Conservation (phyloP, 306 rosid species). For the Macrotyloma uniflorum region DNA sequence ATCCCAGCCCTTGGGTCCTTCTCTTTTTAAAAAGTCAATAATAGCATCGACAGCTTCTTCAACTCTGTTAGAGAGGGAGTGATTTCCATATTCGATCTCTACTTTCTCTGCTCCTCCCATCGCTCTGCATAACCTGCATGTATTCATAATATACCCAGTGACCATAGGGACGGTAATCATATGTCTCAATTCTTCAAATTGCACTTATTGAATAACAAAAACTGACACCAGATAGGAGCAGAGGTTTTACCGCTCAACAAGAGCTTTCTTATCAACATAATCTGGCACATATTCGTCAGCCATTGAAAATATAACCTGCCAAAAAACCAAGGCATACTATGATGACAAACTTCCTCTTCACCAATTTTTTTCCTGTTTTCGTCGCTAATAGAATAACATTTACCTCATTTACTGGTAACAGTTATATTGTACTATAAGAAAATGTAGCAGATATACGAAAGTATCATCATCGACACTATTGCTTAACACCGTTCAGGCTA, state of each 20-base stretch:
- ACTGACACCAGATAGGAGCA: slow-evolving; percentile 5
- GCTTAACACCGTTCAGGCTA: background rate
- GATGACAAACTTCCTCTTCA: slow-evolving; percentile 5
- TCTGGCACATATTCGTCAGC: slow-evolving; percentile 95
- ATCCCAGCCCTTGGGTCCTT: slow-evolving; percentile 97
- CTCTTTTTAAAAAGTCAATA: slow-evolving; percentile 80
- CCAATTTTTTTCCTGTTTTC: slow-evolving; percentile 3
- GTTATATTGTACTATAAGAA: slow-evolving; percentile 12
- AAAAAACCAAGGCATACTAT: slow-evolving; percentile 20
- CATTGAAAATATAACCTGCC: slow-evolving; percentile 94
- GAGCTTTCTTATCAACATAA: slow-evolving; percentile 87
- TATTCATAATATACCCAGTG: slow-evolving; percentile 24
- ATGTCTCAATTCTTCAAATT: slow-evolving; percentile 17
- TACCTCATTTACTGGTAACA: background rate
- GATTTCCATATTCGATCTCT: slow-evolving; percentile 90
- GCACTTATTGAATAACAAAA: background rate
- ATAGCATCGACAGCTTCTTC: slow-evolving; percentile 83
- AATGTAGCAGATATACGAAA: background rate
- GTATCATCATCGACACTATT: slow-evolving; percentile 10
- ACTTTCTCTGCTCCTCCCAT: slow-evolving; percentile 96
- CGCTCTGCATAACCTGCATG: slow-evolving; percentile 85
- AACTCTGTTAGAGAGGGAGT: slow-evolving; percentile 92
- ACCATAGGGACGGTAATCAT: slow-evolving; percentile 7
- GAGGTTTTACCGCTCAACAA: slow-evolving; percentile 74
- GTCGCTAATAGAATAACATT: slow-evolving; percentile 20